Base-by-base conservation (phyloP, 179 eudicot species). In the Nepenthes alata region DNA sequence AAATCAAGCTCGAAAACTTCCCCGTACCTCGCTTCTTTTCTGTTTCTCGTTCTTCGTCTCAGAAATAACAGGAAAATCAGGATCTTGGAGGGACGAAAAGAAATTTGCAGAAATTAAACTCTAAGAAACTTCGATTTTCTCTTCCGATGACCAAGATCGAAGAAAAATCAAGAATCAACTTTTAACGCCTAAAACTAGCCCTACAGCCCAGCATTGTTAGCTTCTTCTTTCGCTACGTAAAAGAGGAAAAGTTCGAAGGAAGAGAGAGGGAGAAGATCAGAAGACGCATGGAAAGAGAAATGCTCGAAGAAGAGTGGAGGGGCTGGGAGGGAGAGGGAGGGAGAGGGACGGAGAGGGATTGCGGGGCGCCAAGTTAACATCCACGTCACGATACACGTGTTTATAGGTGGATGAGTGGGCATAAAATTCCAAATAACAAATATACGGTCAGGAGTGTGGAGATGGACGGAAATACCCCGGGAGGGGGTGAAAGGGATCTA, bases 331-430 rank as follows among this genome's bases (percentile, higher is more conserved):
- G 38, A 52, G 55, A 25, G 25, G 57, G 14, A 10, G 37, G 13
- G 55, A 52, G 55, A 25, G 25, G 25, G 25, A 0, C 25, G 25
- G 25, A 25, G 55, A 52, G 55, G 16, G n/a, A 52, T 11, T 13
- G 14, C 7, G 55, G 55, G 55, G 55, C 55, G 58, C 58, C 58
- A 55, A 55, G 58, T 36, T 11, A 55, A 35, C 38, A 55, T 55
- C 58, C 58, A 55, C 58, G 58, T 55, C 38, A 25, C 11, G n/a
- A 35, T 25, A 55, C 58, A 55, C 58, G 58, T 55, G 58, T 34
- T 55, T 50, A 50, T 11, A 11, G n/a, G 15, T 13, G 11, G 53
- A 3, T 11, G 53, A 50, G 53, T 6, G 53, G 4, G 53, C n/a
- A 11, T 50, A 11, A 25, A 25, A 25, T 25, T 25, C 25, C 25